Conservation (phyloP, 768 basidiomycete genomes). For the Ramaria sp. region DNA sequence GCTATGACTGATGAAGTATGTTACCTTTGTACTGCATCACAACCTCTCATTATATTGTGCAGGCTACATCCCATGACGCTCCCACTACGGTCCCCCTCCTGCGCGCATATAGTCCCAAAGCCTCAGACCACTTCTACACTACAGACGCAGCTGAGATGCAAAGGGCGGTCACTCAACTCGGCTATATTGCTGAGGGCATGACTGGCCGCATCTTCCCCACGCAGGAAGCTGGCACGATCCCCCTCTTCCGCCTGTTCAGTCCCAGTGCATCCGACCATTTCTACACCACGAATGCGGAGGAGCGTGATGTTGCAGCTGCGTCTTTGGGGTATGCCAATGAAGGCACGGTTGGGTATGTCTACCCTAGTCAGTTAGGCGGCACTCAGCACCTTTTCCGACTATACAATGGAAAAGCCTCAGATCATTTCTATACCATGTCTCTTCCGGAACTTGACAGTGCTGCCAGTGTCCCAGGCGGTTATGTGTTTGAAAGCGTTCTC, state of each 20-base stretch:
- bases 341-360: constrained; percentile 2
- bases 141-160: constrained; percentile 8
- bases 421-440: constrained; percentile 14
- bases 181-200: constrained; percentile 7
- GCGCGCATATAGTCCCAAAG: not conserved
- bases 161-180: constrained; percentile 5
- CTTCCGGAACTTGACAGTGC: constrained; percentile 2
- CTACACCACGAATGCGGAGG: constrained; percentile 9
- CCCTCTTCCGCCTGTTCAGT: constrained; percentile 9
- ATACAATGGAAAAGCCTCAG: not conserved
- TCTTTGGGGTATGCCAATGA: constrained; percentile 8
- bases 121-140: constrained; percentile 12
- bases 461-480: no score
- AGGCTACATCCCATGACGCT: no score
- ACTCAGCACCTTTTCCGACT: constrained; percentile 11
- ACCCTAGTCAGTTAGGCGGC: not conserved
- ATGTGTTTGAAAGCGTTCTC: no score
- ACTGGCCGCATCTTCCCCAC: constrained; percentile 2
- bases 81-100: not conserved
- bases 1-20: no score
- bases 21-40: no score
- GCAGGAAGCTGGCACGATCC: not conserved
- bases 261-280: constrained; percentile 8
- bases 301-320: constrained; percentile 7
- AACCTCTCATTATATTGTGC: no score